phyloP scores from a whole-genome alignment of 78 protist species.

The Protostelium mycophagum region DNA sequence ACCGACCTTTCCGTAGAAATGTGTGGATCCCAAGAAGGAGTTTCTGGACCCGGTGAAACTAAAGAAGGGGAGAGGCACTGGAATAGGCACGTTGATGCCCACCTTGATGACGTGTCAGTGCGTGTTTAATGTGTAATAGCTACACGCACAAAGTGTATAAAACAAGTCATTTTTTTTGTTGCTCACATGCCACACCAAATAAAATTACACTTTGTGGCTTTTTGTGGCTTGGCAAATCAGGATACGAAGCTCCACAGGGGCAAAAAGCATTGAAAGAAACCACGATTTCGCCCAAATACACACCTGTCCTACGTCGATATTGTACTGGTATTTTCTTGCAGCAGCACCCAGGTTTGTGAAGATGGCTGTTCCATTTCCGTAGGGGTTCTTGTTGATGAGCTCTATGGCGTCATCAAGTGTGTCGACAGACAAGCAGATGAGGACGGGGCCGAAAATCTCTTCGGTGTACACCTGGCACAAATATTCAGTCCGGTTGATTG shows the following conservation, averaged over 20 bases:
- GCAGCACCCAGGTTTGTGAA: conserved; percentile 93
- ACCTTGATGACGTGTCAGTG: conserved; percentile 1
- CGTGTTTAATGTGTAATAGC: no score
- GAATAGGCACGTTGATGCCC: conserved; percentile 96
- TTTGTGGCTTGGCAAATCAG: neutral
- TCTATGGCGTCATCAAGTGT: conserved; percentile 95
- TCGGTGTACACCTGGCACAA: conserved; percentile 75
- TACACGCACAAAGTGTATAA: no score
- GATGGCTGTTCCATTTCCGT: conserved; percentile 98
- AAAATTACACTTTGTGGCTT: no score
- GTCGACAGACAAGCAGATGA: conserved; percentile 69
- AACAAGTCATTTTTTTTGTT: no score
- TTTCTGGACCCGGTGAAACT: conserved; percentile 92
- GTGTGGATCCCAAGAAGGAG: conserved; percentile 82
- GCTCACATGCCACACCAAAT: no score
- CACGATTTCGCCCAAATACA: neutral
- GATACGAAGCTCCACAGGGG: neutral
- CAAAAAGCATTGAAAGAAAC: neutral
- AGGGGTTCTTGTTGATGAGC: conserved; percentile 91
- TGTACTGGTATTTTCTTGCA: conserved; percentile 88
- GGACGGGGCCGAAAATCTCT: conserved; percentile 96
- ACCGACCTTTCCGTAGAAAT: conserved; percentile 89
- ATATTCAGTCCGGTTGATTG: no score
- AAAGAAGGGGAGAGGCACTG: conserved; percentile 96
- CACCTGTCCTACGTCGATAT: conserved; percentile 87